A percentile compares a stretch with the other conserved stretches of the same genome.
Conservation (phyloP, 1,284 basidiomycete species). For the Ceratobasidium sp. region DNA sequence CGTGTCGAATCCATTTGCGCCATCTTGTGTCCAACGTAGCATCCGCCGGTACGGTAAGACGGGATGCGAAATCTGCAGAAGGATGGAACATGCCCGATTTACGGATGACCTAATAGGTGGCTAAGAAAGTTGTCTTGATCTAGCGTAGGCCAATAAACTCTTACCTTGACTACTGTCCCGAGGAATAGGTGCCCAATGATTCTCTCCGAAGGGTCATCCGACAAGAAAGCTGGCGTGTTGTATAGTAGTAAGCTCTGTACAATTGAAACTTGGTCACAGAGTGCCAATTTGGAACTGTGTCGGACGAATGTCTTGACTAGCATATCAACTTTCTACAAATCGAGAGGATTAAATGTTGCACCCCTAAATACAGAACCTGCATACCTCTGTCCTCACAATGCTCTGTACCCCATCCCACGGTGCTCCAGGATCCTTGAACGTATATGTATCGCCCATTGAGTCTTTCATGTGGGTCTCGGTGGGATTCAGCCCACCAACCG, state of each 20-base stretch:
- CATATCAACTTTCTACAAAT: conserved; percentile 52
- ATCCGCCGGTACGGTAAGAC: conserved; percentile 43
- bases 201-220: conserved; percentile 49
- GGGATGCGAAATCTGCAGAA: conserved; percentile 47
- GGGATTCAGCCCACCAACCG: conserved; percentile 47
- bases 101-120: conserved; percentile 48
- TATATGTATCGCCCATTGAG: not conserved
- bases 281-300: conserved; percentile 46
- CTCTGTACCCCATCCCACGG: conserved; percentile 40
- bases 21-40: conserved; percentile 49
- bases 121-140: not conserved
- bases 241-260: conserved; percentile 53
- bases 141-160: not conserved
- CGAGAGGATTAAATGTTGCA: not conserved
- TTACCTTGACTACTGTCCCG: conserved; percentile 49
- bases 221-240: conserved; percentile 52
- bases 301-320: conserved; percentile 48
- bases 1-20: conserved; percentile 53
- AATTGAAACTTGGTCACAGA: conserved; percentile 50
- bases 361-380: not conserved
- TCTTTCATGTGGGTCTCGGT: conserved; percentile 29
- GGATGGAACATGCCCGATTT: conserved; percentile 51
- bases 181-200: conserved; percentile 50
- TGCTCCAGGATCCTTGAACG: conserved; percentile 20
- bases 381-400: conserved; percentile 38